A percentile compares a stretch with the other conserved stretches of the same genome.
phyloP scores from a whole-genome alignment of 306 rosid species.

The Begonia loranthoides region DNA sequence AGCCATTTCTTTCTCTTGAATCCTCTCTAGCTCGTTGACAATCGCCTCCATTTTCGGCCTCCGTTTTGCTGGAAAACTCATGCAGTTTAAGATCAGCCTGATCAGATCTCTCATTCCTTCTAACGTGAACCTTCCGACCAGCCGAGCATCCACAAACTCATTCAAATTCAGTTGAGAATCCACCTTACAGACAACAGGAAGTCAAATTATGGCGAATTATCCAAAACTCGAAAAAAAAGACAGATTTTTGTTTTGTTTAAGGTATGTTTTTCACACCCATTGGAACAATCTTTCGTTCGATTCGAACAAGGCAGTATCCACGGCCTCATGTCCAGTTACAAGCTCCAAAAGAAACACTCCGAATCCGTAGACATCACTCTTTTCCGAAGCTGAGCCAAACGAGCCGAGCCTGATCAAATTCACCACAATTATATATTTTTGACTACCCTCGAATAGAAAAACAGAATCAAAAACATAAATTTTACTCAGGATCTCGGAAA shows the following conservation, averaged over 20 bases:
- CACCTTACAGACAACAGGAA: slow-evolving; percentile 15
- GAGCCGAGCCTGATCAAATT: slow-evolving; percentile 14
- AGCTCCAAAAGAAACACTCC: slow-evolving; percentile 36
- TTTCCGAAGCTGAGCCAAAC: slow-evolving; percentile 11
- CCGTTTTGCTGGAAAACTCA: slow-evolving; percentile 28
- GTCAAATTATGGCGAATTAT: too few relatives aligned
- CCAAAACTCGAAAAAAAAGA: too few relatives aligned
- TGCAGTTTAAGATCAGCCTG: slow-evolving; percentile 27
- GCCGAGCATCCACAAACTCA: slow-evolving; percentile 22
- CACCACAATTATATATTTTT: too few relatives aligned
- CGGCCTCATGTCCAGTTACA: slow-evolving; percentile 30
- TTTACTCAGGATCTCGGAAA: slow-evolving; percentile 38
- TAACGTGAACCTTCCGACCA: slow-evolving; percentile 24
- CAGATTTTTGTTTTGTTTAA: too few relatives aligned
- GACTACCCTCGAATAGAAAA: too few relatives aligned
- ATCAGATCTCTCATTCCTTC: slow-evolving; percentile 37
- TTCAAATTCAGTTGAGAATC: slow-evolving; percentile 27
- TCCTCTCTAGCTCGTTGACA: slow-evolving; percentile 24
- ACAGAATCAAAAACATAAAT: too few relatives aligned
- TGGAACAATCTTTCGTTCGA: slow-evolving; percentile 30
- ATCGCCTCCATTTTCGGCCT: slow-evolving; percentile 29
- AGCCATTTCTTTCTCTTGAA: slow-evolving; percentile 35
- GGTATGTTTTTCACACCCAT: slow-evolving; percentile 16
- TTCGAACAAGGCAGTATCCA: slow-evolving; percentile 20
- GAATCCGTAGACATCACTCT: slow-evolving; percentile 35